phyloP scores from a whole-genome alignment of 2,329 filamentous ascomycete species.

The Penicillium sp. region DNA sequence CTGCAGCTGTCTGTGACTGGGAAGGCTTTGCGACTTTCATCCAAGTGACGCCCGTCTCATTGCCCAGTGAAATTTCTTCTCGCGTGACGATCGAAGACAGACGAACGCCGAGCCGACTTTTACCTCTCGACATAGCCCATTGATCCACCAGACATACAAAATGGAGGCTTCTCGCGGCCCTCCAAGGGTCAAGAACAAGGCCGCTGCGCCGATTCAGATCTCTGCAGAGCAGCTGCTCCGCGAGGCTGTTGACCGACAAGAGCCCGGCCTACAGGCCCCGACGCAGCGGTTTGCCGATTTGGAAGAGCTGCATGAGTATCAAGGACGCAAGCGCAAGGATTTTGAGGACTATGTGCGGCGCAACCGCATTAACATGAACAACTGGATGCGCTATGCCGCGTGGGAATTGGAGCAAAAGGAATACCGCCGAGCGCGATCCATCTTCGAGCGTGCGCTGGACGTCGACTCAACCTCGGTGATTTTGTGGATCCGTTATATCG shows the following conservation, averaged over 20 bases:
- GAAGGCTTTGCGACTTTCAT: background rate
- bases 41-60: too few relatives aligned
- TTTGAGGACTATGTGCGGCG: conserved; percentile 97
- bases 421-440: conserved; percentile 79
- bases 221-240: conserved; percentile 94
- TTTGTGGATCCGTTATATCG: conserved; percentile 88
- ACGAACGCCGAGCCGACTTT: too few relatives aligned
- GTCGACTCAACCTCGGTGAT: conserved; percentile 80
- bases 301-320: conserved; percentile 95
- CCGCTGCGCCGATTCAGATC: conserved; percentile 81
- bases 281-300: conserved; percentile 93
- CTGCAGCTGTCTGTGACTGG: background rate
- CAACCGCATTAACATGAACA: conserved; percentile 93
- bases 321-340: conserved; percentile 90
- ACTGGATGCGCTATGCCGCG: conserved; percentile 95
- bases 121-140: background rate
- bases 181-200: conserved; percentile 98
- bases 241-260: conserved; percentile 94
- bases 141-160: conserved; percentile 11
- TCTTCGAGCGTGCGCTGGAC: conserved; percentile 93
- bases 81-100: too few relatives aligned
- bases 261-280: conserved; percentile 77
- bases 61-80: too few relatives aligned
- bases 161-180: conserved; percentile 92
- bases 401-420: conserved; percentile 99